Evolutionary conservation across 2,329 filamentous ascomycete genomes (phyloP), one percentile per base, ranked within the genome.

Genomic region (Fusarium drepaniforme): DNA sequence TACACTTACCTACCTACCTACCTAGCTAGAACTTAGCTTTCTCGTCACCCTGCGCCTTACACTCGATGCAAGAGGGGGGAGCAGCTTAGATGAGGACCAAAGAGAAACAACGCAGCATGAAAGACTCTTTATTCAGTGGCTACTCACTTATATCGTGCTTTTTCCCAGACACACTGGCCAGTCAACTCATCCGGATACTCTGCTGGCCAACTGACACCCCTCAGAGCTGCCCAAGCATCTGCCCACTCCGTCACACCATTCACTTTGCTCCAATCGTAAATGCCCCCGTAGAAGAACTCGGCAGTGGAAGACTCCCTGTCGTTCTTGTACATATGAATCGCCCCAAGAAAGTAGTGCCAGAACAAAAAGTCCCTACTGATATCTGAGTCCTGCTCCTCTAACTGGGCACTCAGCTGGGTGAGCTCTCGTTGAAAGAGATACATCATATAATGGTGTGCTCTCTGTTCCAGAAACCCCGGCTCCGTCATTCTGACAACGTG

Each of bases 371-470:
- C 28, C 30, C 28, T 5, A 5, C 21, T 33, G 9, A 37, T 62
- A 3, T 44, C 15, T 18, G 40, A 13, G 35, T 44, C 42, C 18
- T 30, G 18, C 6, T 37, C 28, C 9, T 49, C 15, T 2, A 62
- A 5, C 13, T 30, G 40, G 15, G 59, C 16, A 16, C n/a, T n/a
- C 8, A 62, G n/a, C 7, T 16, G 18, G 40, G n/a, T 30, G 16
- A 60, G 57, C 11, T 60, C 57, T 38, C 59, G 28, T 35, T 12
- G 37, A n/a, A 62, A 62, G 59, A 62, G 40, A n/a, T 62, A 38
- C 42, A 62, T 49, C 40, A 62, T 49, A 21, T 49, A 33, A 18
- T 23, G 21, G 9, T 35, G 42, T 8, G 59, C 23, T 18, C 40
- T 49, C 23, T 59, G n/a, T 5, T 49, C 59, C 15, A 49, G 5